These are phyloP conservation scores for Cinnamomum micranthum DNA, from an alignment of 164 flowering plant genomes.

Conservation along the genomic window DNA sequence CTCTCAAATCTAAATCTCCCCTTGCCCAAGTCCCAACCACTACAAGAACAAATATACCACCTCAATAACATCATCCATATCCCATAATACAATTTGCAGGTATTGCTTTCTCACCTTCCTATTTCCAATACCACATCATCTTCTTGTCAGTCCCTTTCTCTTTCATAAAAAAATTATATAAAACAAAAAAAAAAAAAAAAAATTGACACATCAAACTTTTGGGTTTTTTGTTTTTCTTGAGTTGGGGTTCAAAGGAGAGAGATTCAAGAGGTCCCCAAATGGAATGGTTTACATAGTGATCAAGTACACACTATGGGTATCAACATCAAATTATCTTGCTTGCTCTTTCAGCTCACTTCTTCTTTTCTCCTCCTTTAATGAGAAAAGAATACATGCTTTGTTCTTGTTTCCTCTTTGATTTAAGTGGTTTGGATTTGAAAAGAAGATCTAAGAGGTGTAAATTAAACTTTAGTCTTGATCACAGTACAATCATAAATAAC, in stretches of 20 bases:
- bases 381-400: neutral
- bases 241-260: neutral
- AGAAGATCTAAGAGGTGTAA: neutral
- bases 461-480: neutral
- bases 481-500: neutral
- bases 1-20: neutral
- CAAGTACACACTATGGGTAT: neutral
- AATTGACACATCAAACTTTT: neutral
- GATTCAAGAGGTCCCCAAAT: neutral
- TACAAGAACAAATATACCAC: neutral
- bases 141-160: neutral
- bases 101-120: conserved; percentile 3
- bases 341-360: neutral
- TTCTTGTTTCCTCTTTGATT: neutral
- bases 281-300: neutral
- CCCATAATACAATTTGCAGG: conserved; percentile 1
- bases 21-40: neutral
- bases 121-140: neutral
- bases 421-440: neutral
- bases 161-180: neutral
- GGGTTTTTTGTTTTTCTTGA: neutral
- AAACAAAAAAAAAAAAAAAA: no score
- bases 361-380: neutral
- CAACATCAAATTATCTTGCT: conserved; percentile 1
- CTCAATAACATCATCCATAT: neutral